Evolutionary conservation across 306 rosid species (phyloP), one percentile per base, ranked within the genome.

Genomic region (Fragaria vesca): DNA sequence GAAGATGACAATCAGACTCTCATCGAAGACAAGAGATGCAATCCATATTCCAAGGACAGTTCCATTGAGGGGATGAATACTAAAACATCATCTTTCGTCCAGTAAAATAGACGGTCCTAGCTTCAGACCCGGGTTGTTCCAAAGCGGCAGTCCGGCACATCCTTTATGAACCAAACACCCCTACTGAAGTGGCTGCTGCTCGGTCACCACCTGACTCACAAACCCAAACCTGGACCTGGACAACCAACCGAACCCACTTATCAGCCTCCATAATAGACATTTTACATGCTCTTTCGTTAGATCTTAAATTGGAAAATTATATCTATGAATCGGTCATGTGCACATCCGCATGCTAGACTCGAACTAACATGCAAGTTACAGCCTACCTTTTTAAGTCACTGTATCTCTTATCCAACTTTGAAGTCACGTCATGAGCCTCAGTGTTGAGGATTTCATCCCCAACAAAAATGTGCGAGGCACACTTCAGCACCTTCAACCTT

Each of bases 121-220:
- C 84, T 89, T 89, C 84, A 92, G 79, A 28, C 96, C 97, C 91
- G 92, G 96, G 78, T 93, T 86, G 78, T 75, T 93, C 45, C 81
- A 89, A 75, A 85, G 67, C 3, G 32, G 32, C 32, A 30, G 32
- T 30, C 3, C 2, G 90, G 3, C 93, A 75, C 63, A 57, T 30
- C 61, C 97, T 80, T 7, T 86, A 88, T 71, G 87, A 71, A 10
- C 97, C 97, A 21, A 87, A 92, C 87, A 92, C 3, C 93, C 93
- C 20, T 15, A 54, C 61, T 54, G 9, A n/a, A 57, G 13, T 21
- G 32, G 32, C 32, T 8, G 4, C 62, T n/a, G 5, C 28, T 9
- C 62, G 21, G 62, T 6, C 24, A 20, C 60, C 60, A 20, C 20
- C 60, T 10, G 13, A 8, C 57, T 57, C 62, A 54, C 26, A 57